A percentile compares a stretch with the other conserved stretches of the same genome.
These are phyloP conservation scores for Globisporangium splendens DNA, from an alignment of 352 stramenopile species.

Conservation along the genomic window DNA sequence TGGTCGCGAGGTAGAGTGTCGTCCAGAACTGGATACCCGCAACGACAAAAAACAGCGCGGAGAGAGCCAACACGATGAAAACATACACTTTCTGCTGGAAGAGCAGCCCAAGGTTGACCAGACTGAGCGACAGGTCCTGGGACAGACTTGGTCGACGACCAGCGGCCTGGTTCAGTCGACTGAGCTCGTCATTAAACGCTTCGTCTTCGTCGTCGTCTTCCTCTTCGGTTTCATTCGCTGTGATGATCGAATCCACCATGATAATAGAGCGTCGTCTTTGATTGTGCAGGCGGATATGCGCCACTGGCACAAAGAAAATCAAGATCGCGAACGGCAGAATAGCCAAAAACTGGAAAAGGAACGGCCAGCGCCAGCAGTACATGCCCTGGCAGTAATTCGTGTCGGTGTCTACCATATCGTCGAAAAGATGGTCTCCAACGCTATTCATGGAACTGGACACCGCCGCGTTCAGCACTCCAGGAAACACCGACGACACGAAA, in stretches of 20 bases:
- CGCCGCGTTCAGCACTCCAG: constrained; percentile 21
- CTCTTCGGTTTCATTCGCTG: constrained; percentile 35
- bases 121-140: constrained; percentile 31
- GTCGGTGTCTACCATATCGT: constrained; percentile 28
- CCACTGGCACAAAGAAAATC: constrained; percentile 76
- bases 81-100: constrained; percentile 68
- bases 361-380: constrained; percentile 87
- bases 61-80: constrained; percentile 75
- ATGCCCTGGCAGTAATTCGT: constrained; percentile 63
- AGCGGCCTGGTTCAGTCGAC: constrained; percentile 19
- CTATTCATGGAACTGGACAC: constrained; percentile 18
- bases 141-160: constrained; percentile 15
- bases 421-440: constrained; percentile 28
- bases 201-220: constrained; percentile 25
- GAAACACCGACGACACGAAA: constrained; percentile 10
- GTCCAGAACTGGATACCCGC: constrained; percentile 83
- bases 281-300: constrained; percentile 59
- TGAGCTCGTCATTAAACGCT: constrained; percentile 24
- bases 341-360: constrained; percentile 72
- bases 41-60: constrained; percentile 81
- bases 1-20: constrained; percentile 79
- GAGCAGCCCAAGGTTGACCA: constrained; percentile 46
- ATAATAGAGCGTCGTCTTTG: constrained; percentile 59
- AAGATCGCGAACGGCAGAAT: constrained; percentile 69
- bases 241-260: constrained; percentile 50